Conservation (phyloP, 306 rosid species). For the Cucumis sativus region Cucumber_9930_V3 NC_026655.2:894001-894500, state of each 20-base stretch:
- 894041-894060: not conserved
- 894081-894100: not conserved
- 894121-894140: not conserved
- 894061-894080: not conserved
- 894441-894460: constrained; percentile 81
- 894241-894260: constrained; percentile 61
- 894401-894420: constrained; percentile 40
- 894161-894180: constrained; percentile 21
- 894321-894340: not conserved
- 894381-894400: constrained; percentile 64
- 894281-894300: constrained; percentile 50
- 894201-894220: constrained; percentile 57
- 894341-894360: not conserved
- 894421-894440: constrained; percentile 49
- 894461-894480: constrained; percentile 65
- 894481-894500: constrained; percentile 1
- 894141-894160: not conserved
- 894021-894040: not conserved
- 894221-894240: constrained; percentile 66
- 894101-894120: not conserved
- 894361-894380: constrained; percentile 36
- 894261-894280: constrained; percentile 81
- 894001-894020: not conserved
- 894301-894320: not conserved
- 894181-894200: constrained; percentile 50